Conservation (phyloP, 805 yeast genomes). For the Candida hungchunana region DNA sequence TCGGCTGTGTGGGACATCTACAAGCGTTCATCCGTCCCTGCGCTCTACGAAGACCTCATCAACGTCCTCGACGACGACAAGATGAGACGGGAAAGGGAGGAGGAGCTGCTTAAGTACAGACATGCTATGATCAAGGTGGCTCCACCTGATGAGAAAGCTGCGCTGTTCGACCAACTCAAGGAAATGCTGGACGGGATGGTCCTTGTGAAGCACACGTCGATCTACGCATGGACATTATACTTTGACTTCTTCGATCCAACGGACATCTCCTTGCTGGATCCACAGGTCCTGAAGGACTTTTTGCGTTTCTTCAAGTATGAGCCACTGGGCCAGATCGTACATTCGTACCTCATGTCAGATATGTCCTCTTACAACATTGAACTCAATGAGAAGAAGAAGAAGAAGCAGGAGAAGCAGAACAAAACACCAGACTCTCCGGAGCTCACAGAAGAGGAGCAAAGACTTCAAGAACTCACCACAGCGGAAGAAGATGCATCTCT, state of each 20-base stretch:
- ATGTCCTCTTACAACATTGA: constrained; percentile 50
- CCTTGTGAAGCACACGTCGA: constrained; percentile 54
- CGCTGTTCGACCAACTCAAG: constrained; percentile 38
- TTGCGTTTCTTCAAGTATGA: constrained; percentile 52
- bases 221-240: constrained; percentile 66
- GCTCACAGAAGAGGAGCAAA: constrained; percentile 23
- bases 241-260: constrained; percentile 70
- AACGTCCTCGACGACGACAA: constrained; percentile 60
- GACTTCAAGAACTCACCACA: constrained; percentile 20
- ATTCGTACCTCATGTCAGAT: constrained; percentile 63
- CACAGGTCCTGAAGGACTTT: constrained; percentile 43
- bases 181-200: constrained; percentile 71
- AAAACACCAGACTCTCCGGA: no score
- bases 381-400: constrained; percentile 16
- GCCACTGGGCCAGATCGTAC: constrained; percentile 59
- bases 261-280: constrained; percentile 45
- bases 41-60: constrained; percentile 50
- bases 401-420: constrained; percentile 15
- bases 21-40: constrained; percentile 46
- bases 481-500: constrained; percentile 25
- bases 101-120: constrained; percentile 51
- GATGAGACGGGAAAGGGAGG: constrained; percentile 55
- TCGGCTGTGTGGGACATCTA: constrained; percentile 44
- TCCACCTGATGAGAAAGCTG: constrained; percentile 41
- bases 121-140: constrained; percentile 48